These are phyloP conservation scores for Sphagnum fallax DNA, from an alignment of 228 moss, liverwort and hornwort species.

Conservation along the genomic window DNA sequence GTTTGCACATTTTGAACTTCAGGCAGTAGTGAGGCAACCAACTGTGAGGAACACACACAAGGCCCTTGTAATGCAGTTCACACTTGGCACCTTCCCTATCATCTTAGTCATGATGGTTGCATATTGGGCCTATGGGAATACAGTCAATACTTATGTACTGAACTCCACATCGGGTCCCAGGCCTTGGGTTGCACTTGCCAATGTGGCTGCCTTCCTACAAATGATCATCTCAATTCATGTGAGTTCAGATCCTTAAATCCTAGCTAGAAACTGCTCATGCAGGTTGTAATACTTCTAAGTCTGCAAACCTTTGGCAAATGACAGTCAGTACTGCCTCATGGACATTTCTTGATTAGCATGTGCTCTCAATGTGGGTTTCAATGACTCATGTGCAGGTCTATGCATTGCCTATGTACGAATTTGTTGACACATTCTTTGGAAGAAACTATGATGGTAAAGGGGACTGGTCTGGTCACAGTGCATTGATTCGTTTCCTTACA, in stretches of 20 bases:
- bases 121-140: slow-evolving; percentile 47
- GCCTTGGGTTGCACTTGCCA: slow-evolving; percentile 19
- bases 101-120: slow-evolving; percentile 27
- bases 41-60: slow-evolving; percentile 27
- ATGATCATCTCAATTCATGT: slow-evolving; percentile 23
- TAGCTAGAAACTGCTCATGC: too few relatives aligned
- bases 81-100: slow-evolving; percentile 24
- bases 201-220: slow-evolving; percentile 37
- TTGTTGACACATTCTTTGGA: slow-evolving; percentile 30
- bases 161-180: slow-evolving; percentile 32
- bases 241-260: slow-evolving; percentile 3
- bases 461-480: slow-evolving; percentile 24
- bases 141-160: slow-evolving; percentile 12
- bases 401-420: slow-evolving; percentile 28
- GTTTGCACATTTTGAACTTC: slow-evolving; percentile 1
- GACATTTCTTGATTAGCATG: background rate
- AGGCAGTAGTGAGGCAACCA: slow-evolving; percentile 40
- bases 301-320: background rate
- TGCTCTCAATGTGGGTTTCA: too few relatives aligned
- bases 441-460: slow-evolving; percentile 1
- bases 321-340: background rate
- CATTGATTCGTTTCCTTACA: slow-evolving; percentile 22
- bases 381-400: slow-evolving; percentile 20
- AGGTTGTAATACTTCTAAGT: background rate
- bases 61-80: slow-evolving; percentile 34